Percentiles rank a stretch among this genome's conserved stretches.
Conservation (phyloP, 352 stramenopile species). For the Chrysophaeum taylorii region DNA sequence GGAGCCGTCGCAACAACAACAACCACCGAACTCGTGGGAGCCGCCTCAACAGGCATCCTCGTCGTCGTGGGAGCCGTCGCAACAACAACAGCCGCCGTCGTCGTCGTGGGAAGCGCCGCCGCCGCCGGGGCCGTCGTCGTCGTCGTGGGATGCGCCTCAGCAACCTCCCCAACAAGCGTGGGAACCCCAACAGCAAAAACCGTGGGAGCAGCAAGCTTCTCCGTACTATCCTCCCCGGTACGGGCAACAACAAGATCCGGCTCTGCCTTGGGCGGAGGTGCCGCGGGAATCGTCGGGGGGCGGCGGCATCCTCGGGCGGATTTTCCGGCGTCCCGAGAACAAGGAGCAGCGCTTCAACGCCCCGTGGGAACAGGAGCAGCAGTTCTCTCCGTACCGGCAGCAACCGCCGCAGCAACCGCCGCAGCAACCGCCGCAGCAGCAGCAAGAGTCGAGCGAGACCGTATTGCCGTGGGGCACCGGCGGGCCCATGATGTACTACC, state of each 20-base stretch:
- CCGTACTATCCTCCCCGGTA: too few species aligned
- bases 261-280: too few species aligned
- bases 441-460: not conserved
- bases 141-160: not conserved
- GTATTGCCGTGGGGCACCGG: not conserved
- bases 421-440: not conserved
- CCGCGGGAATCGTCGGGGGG: too few species aligned
- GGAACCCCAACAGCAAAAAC: not conserved
- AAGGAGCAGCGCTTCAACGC: not conserved
- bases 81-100: too few species aligned
- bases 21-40: too few species aligned
- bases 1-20: too few species aligned
- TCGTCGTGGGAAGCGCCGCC: constrained; percentile 5
- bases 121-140: not conserved
- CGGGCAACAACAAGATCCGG: too few species aligned
- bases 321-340: not conserved
- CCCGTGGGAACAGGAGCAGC: not conserved
- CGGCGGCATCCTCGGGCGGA: not conserved
- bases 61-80: too few species aligned
- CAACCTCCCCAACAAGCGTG: not conserved
- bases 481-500: not conserved
- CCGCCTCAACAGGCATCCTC: too few species aligned
- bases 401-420: not conserved
- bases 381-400: not conserved
- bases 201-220: too few species aligned